Percentiles rank a stretch among this genome's conserved stretches.
Conservation (phyloP, 768 basidiomycete species). For the Lentinula lateritia region DNA sequence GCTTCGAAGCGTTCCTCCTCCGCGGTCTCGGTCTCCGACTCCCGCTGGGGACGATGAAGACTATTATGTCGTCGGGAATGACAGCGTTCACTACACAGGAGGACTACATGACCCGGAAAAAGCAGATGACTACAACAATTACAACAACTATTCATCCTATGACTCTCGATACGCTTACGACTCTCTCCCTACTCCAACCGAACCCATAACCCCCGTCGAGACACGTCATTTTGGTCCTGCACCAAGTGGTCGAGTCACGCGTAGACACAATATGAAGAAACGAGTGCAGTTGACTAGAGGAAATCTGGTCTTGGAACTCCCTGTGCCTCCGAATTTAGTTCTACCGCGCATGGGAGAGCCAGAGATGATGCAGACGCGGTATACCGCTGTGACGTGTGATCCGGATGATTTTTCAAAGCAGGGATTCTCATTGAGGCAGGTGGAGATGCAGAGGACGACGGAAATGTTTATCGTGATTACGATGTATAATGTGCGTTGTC, state of each 20-base stretch:
- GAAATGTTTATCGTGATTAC: constrained; percentile 94
- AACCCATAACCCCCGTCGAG: constrained; percentile 22
- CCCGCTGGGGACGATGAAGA: constrained; percentile 72
- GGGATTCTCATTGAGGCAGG: constrained; percentile 83
- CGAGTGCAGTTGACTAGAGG: constrained; percentile 82
- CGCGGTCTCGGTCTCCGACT: constrained; percentile 73
- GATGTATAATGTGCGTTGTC: constrained; percentile 81
- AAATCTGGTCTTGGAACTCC: constrained; percentile 79
- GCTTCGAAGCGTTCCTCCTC: constrained; percentile 36
- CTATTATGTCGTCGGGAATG: constrained; percentile 53
- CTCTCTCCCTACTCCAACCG: constrained; percentile 13
- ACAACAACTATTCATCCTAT: constrained; percentile 14
- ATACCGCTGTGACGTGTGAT: constrained; percentile 90
- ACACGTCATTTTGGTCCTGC: constrained; percentile 88
- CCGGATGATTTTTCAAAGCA: constrained; percentile 86
- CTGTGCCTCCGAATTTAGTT: constrained; percentile 80
- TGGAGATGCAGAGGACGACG: constrained; percentile 71
- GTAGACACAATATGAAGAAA: constrained; percentile 73
- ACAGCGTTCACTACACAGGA: constrained; percentile 52
- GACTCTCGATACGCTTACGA: constrained; percentile 16
- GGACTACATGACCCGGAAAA: constrained; percentile 37
- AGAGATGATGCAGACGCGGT: constrained; percentile 71
- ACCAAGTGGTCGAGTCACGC: constrained; percentile 69
- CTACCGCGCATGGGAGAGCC: constrained; percentile 64
- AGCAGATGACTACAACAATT: constrained; percentile 18